phyloP scores from a whole-genome alignment of 176 grass and related monocot species.

The Hordeum marinum region DNA sequence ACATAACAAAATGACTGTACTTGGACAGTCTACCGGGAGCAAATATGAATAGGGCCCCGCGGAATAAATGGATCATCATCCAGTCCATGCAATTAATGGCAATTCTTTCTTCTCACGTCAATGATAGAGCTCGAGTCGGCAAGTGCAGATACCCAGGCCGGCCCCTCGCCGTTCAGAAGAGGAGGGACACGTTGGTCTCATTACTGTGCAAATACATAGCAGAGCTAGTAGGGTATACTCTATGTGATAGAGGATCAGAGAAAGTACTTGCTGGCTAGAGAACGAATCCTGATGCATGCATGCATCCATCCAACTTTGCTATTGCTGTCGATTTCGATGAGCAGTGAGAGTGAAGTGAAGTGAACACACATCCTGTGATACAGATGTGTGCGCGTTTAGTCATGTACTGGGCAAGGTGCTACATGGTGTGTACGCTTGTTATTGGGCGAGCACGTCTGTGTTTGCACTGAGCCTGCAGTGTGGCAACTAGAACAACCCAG shows the following conservation, averaged over 20 bases:
- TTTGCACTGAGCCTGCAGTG: background rate
- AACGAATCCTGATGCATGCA: background rate
- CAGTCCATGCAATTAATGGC: background rate
- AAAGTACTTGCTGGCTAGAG: background rate
- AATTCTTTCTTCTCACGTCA: background rate
- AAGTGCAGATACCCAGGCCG: background rate
- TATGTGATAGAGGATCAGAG: background rate
- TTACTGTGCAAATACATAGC: slow-evolving; percentile 3
- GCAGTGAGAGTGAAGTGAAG: slow-evolving; percentile 1
- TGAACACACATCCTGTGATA: background rate
- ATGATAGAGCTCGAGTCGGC: background rate
- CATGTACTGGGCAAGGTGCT: background rate
- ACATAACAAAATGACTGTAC: no score
- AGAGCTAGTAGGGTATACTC: no score
- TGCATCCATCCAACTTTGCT: background rate
- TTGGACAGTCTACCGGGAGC: no score
- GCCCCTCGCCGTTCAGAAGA: background rate
- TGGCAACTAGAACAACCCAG: background rate
- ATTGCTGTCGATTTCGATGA: background rate
- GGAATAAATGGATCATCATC: background rate
- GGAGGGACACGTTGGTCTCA: slow-evolving; percentile 7
- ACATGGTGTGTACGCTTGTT: slow-evolving; percentile 22
- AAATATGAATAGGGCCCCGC: background rate
- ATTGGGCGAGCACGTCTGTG: background rate
- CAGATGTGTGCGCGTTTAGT: background rate